Evolutionary conservation across 768 basidiomycete genomes (phyloP).

Genomic region (Steccherinum ochraceum): DNA sequence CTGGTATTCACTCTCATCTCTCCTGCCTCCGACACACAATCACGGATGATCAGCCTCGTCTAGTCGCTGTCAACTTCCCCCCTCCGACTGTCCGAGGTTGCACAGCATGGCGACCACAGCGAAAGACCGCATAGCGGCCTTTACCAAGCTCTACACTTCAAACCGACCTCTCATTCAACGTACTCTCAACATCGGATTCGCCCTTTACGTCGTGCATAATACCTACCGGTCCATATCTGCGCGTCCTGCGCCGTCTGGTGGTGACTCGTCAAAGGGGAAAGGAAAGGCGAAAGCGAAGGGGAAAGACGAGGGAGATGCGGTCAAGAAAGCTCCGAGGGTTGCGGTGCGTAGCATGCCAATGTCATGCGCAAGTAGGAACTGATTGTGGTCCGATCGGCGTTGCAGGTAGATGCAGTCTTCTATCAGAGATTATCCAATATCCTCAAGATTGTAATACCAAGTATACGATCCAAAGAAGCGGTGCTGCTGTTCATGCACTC

Average conservation of each 20-base stretch:
- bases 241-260: slow-evolving; percentile 26
- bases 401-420: slow-evolving; percentile 86
- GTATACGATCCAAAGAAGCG: slow-evolving; percentile 81
- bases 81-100: no score
- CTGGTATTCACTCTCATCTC: no score
- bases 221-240: slow-evolving; percentile 55
- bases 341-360: slow-evolving; percentile 43
- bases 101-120: slow-evolving; percentile 8
- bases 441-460: slow-evolving; percentile 83
- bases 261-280: slow-evolving; percentile 24
- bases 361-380: background rate
- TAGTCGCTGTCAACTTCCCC: background rate
- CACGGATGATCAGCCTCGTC: background rate
- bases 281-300: slow-evolving; percentile 30
- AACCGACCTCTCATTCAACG: slow-evolving; percentile 74
- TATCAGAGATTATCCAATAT: slow-evolving; percentile 74
- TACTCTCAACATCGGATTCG: slow-evolving; percentile 59
- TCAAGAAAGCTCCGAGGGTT: slow-evolving; percentile 49
- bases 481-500: slow-evolving; percentile 85
- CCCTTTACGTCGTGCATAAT: slow-evolving; percentile 60
- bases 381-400: background rate
- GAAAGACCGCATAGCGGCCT: slow-evolving; percentile 33
- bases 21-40: no score
- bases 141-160: slow-evolving; percentile 47
- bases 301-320: slow-evolving; percentile 19